Base-by-base conservation (phyloP, 202 grass and related monocot genomes). In the Cymbopogon flexuosus region DNA sequence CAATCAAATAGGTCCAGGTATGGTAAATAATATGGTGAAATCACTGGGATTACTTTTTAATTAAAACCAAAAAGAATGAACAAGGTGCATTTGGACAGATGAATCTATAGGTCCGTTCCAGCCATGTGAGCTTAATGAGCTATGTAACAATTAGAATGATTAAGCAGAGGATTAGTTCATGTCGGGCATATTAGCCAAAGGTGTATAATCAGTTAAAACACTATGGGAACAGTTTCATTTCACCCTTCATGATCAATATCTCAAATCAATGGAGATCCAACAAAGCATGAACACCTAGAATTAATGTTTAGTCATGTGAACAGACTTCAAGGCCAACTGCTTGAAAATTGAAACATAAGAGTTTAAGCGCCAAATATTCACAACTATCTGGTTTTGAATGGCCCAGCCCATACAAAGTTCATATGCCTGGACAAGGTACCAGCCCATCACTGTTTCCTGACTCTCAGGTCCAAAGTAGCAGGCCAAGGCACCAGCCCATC, bases 401-500 rank as follows among this genome's bases (percentile, higher is more conserved):
- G 65, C 29, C 59, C 59, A 79, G 43, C 36, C 35, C 34, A 85
- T 23, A 72, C 12, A 13, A 79, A 73, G 18, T 30, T 45, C 29
- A 72, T 22, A 40, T 79, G 23, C 7, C 42, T 10, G 16, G 43
- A 79, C 18, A 39, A 70, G 40, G 14, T 14, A 79, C 23, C 3
- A 45, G 58, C 43, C 65, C 77, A 72, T 59, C 70, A 72, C 70
- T 54, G 60, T 57, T 72, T 8, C 60, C 14, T 57, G 22, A 22
- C 18, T 60, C 33, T 30, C 60, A 57, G 14, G 45, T 29, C 33
- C 34, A 83, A 45, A 40, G 70, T 66, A 75, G 45, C 33, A 65
- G 80, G 59, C 70, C 69, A 7, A 73, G 7, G 47, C 4, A 49
- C 46, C 47, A 51, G 47, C 49, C 49, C 49, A 52, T 52, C 75